Evolutionary conservation across 306 rosid genomes (phyloP), one percentile per base, ranked within the genome.

Genomic region (Medicago truncatula): DNA sequence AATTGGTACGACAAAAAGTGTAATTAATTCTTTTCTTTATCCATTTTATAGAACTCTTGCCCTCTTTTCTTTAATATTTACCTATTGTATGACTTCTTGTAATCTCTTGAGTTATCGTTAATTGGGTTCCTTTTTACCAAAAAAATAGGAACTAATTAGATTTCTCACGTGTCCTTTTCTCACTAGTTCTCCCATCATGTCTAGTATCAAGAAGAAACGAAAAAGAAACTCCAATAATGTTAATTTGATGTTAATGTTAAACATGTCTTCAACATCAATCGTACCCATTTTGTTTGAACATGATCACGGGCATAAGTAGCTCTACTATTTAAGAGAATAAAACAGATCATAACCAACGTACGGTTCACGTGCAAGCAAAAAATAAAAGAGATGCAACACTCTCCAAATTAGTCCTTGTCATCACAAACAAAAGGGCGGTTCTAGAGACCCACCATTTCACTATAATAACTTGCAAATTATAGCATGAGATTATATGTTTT

Each of bases 261-360:
- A 43, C 53, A 41, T 12, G 56, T 11, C 18, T 36, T n/a, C 71
- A 67, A 67, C 49, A 67, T 43, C 52, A 41, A 41, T 13, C 1
- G 10, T 36, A 23, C 18, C 23, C 36, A 9, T 18, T 67, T 67
- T 67, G 56, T 41, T 67, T 43, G 53, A 41, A 41, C 54, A 20
- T 17, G 43, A 36, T 67, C 71, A 67, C 71, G 71, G 71, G 71
- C 16, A 20, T 12, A 66, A 41, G 49, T 66, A 66, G 71, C 71
- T 67, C 16, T 41, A 67, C 34, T 67, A 6, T 66, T 11, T 5
- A 41, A 2, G 34, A 20, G 71, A 67, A 67, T 18, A 67, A 67
- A 36, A 67, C 71, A 67, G 43, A 17, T 7, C 7, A 34, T 34
- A 34, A 34, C 2, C 15, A 41, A 65, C 28, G 9, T 20, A 65